Base-by-base conservation (phyloP, 305 asterid species). In the Plantago coronopus region DNA sequence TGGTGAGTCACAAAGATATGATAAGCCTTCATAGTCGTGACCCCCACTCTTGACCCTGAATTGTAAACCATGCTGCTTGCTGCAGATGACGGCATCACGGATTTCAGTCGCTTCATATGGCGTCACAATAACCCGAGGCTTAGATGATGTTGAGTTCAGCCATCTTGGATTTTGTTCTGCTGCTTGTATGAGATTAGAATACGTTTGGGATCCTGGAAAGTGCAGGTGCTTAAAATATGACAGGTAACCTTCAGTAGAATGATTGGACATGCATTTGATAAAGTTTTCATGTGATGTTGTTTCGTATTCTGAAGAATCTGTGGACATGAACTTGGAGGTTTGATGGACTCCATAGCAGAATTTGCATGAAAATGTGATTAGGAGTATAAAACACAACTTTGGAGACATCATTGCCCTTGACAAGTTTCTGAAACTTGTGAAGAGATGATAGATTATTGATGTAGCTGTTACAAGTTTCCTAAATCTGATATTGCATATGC, bases 161-260 rank as follows among this genome's bases (percentile, higher is more conserved):
- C 81, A 79, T 57, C 81, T 68, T 25, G 69, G 81, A 37, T 79
- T 79, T 29, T 76, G 84, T 42, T 73, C 72, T 7, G 69, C 74
- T n/a, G 74, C 71, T 42, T 58, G 74, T 9, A 79, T 55, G 27
- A 79, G 75, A n/a, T 46, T 43, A 16, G 65, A 19, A 37, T 76
- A 79, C 14, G 80, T 66, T 20, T 47, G 56, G 16, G 85, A 73
- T 43, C 37, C n/a, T 49, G 57, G 76, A 12, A 68, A 16, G 63
- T 76, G 75, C 31, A 76, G 7, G 63, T 46, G 59, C 21, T 71
- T 66, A 42, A 70, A 72, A 34, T 55, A 6, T 34, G 49, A 58
- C 22, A 25, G 51, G 62, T 67, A 68, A 22, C 57, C 53, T 2
- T 66, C 8, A 21, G 70, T 38, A 21, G 78, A 63, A 58, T 61